phyloP scores from a whole-genome alignment of 1,284 basidiomycete genomes.

The Ceratobasidium sp. region DNA sequence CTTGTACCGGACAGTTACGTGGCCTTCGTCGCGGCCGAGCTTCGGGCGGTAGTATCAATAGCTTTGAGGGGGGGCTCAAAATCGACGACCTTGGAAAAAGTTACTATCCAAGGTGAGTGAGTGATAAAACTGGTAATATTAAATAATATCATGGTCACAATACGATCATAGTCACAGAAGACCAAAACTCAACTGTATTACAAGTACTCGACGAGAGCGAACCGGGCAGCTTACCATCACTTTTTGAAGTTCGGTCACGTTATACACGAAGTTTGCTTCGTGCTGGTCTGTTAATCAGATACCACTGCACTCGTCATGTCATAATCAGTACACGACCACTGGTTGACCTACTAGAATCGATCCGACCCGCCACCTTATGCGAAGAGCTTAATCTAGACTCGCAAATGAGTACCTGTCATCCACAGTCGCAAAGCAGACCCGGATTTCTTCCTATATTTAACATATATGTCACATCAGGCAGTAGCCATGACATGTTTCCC shows the following conservation, averaged over 20 bases:
- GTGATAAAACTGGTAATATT: too few species aligned
- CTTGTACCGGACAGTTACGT: background rate
- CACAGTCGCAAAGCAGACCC: background rate
- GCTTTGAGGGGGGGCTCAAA: too few species aligned
- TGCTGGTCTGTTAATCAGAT: background rate
- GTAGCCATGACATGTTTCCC: background rate
- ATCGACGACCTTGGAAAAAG: too few species aligned
- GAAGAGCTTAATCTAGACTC: background rate
- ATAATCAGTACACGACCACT: background rate
- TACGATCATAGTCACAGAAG: too few species aligned
- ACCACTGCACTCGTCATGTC: background rate
- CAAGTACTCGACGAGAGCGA: background rate
- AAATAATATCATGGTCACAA: too few species aligned
- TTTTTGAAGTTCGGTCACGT: constrained; percentile 8
- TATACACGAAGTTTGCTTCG: background rate
- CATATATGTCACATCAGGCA: background rate
- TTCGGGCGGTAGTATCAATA: background rate
- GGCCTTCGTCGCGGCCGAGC: background rate
- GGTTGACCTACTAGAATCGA: background rate
- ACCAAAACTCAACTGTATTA: background rate
- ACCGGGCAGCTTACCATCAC: background rate
- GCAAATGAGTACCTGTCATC: constrained; percentile 5
- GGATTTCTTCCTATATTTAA: background rate
- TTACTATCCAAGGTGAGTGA: too few species aligned
- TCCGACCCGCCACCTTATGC: background rate